Evolutionary conservation across 805 yeast species (phyloP).

Genomic region (Peterozyma toletana): DNA sequence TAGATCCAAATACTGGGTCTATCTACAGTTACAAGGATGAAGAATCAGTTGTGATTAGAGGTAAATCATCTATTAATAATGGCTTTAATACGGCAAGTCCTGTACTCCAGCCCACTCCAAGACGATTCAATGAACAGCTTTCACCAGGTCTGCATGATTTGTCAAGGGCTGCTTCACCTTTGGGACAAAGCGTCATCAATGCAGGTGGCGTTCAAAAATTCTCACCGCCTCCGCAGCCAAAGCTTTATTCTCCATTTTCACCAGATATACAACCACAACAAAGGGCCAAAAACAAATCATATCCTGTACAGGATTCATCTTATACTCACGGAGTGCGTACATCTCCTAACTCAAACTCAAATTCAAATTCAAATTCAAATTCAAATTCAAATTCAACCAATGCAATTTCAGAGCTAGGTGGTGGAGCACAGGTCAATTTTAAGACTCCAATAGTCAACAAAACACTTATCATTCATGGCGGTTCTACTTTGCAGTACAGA

Average conservation of each 20-base stretch:
- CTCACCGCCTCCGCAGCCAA: background rate
- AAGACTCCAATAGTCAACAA: slow-evolving; percentile 6
- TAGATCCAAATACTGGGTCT: background rate
- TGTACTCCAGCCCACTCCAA: background rate
- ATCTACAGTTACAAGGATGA: background rate
- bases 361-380: background rate
- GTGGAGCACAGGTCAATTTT: background rate
- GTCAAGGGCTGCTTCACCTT: slow-evolving; percentile 1
- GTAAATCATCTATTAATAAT: background rate
- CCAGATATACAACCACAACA: background rate
- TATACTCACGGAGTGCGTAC: background rate
- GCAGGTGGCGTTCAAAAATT: background rate
- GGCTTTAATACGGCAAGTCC: background rate
- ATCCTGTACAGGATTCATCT: background rate
- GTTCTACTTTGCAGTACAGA: slow-evolving; percentile 20
- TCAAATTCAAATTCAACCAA: background rate
- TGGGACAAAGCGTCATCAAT: background rate
- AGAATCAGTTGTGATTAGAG: background rate
- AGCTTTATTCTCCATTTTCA: no score
- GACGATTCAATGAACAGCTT: background rate
- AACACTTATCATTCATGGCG: slow-evolving; percentile 22
- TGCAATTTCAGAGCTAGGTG: background rate
- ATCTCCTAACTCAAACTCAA: background rate
- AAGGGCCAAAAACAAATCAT: background rate
- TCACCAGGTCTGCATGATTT: background rate